Evolutionary conservation across 2,329 filamentous ascomycete genomes (phyloP).

Genomic region (Pleoardoris graminearum): DNA sequence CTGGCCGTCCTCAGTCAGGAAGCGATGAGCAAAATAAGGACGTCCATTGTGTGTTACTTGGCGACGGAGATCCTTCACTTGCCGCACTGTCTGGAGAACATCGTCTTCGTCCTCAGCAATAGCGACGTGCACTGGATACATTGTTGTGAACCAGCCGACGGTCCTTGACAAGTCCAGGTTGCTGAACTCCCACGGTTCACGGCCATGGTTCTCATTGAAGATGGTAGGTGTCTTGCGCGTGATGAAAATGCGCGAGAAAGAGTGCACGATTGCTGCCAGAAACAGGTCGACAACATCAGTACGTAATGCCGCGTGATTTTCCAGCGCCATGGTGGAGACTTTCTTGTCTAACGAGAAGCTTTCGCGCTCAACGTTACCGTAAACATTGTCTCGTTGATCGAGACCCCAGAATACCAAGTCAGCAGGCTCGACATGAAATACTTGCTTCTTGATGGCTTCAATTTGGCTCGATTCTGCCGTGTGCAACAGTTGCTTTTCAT

Average conservation of each 20-base stretch:
- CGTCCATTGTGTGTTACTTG: slow-evolving; percentile 52
- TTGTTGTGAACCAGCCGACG: slow-evolving; percentile 64
- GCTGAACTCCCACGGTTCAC: slow-evolving; percentile 49
- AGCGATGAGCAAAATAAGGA: slow-evolving; percentile 52
- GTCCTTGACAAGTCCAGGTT: slow-evolving; percentile 59
- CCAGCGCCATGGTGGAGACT: slow-evolving; percentile 26
- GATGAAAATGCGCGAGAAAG: slow-evolving; percentile 60
- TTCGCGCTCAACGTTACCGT: slow-evolving; percentile 37
- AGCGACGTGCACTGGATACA: slow-evolving; percentile 56
- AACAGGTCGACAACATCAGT: slow-evolving; percentile 60
- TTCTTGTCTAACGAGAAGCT: slow-evolving; percentile 27
- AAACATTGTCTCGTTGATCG: slow-evolving; percentile 31
- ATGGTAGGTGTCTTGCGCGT: slow-evolving; percentile 57
- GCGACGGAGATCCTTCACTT: slow-evolving; percentile 58
- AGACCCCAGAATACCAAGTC: slow-evolving; percentile 38
- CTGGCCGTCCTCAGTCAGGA: slow-evolving; percentile 33
- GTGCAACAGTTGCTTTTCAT: slow-evolving; percentile 28
- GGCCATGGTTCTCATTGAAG: slow-evolving; percentile 48
- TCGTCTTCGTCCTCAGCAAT: slow-evolving; percentile 53
- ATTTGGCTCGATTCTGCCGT: slow-evolving; percentile 17
- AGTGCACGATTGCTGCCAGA: slow-evolving; percentile 58
- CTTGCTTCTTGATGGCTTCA: slow-evolving; percentile 12
- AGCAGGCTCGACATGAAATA: slow-evolving; percentile 20
- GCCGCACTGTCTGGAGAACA: slow-evolving; percentile 56
- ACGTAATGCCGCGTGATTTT: slow-evolving; percentile 49